These are phyloP conservation scores for Beauveria medogensis DNA, from an alignment of 2,329 filamentous ascomycete species.

Conservation along the genomic window DNA sequence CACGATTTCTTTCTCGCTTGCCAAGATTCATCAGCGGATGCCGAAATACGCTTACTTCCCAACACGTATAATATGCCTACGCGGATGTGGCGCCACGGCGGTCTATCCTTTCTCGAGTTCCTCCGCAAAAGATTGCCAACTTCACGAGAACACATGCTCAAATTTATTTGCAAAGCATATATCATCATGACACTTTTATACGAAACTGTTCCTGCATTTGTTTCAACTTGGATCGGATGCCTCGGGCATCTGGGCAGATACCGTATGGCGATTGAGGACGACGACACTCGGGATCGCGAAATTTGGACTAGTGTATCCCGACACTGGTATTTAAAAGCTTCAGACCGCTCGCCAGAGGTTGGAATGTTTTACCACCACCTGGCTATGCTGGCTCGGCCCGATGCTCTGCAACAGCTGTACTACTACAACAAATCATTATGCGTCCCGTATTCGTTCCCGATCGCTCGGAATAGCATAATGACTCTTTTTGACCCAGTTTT, in stretches of 20 bases:
- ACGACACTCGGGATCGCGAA: constrained; percentile 63
- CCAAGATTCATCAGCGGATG: constrained; percentile 73
- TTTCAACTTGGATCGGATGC: constrained; percentile 90
- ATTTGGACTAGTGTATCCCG: constrained; percentile 73
- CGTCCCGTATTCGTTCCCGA: constrained; percentile 57
- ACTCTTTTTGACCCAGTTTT: constrained; percentile 59
- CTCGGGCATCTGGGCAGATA: constrained; percentile 80
- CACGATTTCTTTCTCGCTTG: constrained; percentile 81
- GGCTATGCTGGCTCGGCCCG: constrained; percentile 66
- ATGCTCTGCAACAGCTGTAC: constrained; percentile 62
- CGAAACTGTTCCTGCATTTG: constrained; percentile 75
- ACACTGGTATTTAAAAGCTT: constrained; percentile 78
- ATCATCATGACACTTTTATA: constrained; percentile 82
- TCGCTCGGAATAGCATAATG: constrained; percentile 61
- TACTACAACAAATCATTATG: constrained; percentile 66
- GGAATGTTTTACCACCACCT: constrained; percentile 84
- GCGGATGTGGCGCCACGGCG: constrained; percentile 88
- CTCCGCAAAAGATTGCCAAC: constrained; percentile 65
- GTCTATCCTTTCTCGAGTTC: constrained; percentile 73
- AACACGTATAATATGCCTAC: constrained; percentile 86
- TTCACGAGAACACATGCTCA: constrained; percentile 81
- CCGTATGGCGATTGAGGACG: constrained; percentile 82
- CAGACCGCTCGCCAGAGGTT: constrained; percentile 64
- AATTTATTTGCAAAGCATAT: constrained; percentile 83
- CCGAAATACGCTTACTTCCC: constrained; percentile 58